phyloP scores from a whole-genome alignment of 495 filamentous ascomycete genomes.

The Aspergillus conjunctus region DNA sequence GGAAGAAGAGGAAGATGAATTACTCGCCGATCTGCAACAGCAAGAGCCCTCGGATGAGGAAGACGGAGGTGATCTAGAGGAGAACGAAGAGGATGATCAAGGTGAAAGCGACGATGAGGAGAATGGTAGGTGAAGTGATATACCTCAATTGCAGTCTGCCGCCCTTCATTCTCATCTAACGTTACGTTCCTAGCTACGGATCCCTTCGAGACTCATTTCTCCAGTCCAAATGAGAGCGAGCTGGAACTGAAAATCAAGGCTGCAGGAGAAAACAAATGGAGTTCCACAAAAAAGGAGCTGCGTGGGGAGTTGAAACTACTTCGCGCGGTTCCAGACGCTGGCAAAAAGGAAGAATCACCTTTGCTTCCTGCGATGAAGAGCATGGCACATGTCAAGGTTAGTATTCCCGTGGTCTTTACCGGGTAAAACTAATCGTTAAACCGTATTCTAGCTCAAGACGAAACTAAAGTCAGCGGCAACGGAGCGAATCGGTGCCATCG shows the following conservation, averaged over 20 bases:
- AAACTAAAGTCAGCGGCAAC: conserved; percentile 43
- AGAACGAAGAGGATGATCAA: conserved; percentile 44
- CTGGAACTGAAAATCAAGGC: conserved; percentile 56
- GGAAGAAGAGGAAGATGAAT: conserved; percentile 32
- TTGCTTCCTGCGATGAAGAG: conserved; percentile 42
- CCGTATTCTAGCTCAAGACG: conserved; percentile 43
- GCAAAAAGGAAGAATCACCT: conserved; percentile 23
- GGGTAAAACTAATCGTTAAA: not conserved
- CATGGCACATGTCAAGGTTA: conserved; percentile 43
- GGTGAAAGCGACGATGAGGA: conserved; percentile 48
- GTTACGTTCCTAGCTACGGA: conserved; percentile 53
- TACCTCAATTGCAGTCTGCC: not conserved
- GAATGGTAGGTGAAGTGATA: conserved; percentile 22
- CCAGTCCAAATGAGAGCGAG: conserved; percentile 57
- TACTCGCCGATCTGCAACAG: conserved; percentile 35
- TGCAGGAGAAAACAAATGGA: conserved; percentile 60
- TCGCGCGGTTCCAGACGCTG: conserved; percentile 43
- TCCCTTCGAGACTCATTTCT: conserved; percentile 81
- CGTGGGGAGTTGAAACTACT: conserved; percentile 49
- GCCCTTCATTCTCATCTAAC: not conserved
- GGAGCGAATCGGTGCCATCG: conserved; percentile 38
- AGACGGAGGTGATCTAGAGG: conserved; percentile 36
- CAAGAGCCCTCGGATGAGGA: conserved; percentile 48
- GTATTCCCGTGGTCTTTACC: not conserved
- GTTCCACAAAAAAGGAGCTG: conserved; percentile 40